Conservation (phyloP, 2,329 filamentous ascomycete genomes). For the Gaeumannomyces tritici region DNA sequence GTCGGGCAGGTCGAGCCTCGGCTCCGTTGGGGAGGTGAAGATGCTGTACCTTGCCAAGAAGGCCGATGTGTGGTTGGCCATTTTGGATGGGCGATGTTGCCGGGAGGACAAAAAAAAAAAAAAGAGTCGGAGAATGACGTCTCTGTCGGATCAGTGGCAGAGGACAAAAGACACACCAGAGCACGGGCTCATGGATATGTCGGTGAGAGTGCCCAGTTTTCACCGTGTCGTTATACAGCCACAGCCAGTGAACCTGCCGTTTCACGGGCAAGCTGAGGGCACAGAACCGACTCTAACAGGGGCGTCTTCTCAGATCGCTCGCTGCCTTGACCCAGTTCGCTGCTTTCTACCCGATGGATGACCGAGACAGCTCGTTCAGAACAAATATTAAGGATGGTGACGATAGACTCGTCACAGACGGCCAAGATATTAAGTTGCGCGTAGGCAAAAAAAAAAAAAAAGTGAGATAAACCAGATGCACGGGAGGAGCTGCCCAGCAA, state of each 20-base stretch:
- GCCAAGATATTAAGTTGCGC: not conserved
- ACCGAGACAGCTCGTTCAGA: not conserved
- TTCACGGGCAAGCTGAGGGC: too few species aligned
- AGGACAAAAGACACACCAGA: not conserved
- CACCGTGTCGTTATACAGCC: too few species aligned
- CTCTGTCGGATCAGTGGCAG: not conserved
- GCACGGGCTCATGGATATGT: not conserved
- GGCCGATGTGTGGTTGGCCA: constrained; percentile 13
- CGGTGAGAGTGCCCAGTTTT: too few species aligned
- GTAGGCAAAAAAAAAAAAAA: not conserved
- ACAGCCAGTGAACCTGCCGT: too few species aligned
- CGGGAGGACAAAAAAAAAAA: not conserved
- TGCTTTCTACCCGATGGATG: not conserved
- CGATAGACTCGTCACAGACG: not conserved
- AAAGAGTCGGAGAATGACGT: not conserved
- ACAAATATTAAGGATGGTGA: not conserved
- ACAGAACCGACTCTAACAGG: too few species aligned
- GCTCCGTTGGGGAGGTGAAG: constrained; percentile 12
- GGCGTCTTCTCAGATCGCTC: too few species aligned
- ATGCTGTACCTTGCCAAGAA: constrained; percentile 10
- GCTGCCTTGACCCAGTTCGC: not conserved
- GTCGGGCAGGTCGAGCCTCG: constrained; percentile 14
- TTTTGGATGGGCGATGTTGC: constrained; percentile 4
- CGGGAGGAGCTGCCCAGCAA: too few species aligned
- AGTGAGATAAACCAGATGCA: not conserved